Evolutionary conservation across 768 basidiomycete species (phyloP).

Genomic region (Suillus cothurnatus): DNA sequence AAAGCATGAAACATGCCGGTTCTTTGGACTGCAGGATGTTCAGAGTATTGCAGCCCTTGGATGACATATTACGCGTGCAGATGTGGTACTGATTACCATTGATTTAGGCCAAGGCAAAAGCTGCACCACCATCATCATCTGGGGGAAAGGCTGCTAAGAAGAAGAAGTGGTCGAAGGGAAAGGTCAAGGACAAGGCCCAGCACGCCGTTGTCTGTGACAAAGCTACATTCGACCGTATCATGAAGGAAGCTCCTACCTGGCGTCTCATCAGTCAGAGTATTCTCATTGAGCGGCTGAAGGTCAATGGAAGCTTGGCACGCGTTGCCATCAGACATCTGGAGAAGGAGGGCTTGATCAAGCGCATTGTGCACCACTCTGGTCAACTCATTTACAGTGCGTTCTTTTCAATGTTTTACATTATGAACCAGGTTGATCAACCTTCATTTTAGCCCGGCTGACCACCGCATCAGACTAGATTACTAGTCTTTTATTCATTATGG

Average conservation of each 20-base stretch:
- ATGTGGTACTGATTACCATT: conserved; percentile 23
- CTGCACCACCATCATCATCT: conserved; percentile 61
- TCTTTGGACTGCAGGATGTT: background rate
- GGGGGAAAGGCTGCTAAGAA: conserved; percentile 95
- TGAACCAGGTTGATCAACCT: conserved; percentile 7
- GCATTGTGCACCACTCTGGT: conserved; percentile 91
- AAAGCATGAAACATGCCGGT: background rate
- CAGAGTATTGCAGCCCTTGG: conserved; percentile 21
- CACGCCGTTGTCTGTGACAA: conserved; percentile 97
- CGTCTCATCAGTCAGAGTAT: conserved; percentile 97
- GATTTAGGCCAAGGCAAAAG: conserved; percentile 75
- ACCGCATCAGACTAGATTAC: conserved; percentile 41
- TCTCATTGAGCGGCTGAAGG: conserved; percentile 97
- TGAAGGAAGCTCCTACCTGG: conserved; percentile 99
- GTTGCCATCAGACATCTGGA: conserved; percentile 89
- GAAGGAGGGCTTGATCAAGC: conserved; percentile 93
- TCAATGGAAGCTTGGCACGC: conserved; percentile 94
- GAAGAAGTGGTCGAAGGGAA: conserved; percentile 99
- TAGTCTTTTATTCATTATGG: conserved; percentile 26
- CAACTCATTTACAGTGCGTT: conserved; percentile 95
- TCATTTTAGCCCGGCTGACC: conserved; percentile 44
- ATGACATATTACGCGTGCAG: conserved; percentile 21
- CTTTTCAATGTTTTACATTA: background rate
- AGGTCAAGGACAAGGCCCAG: conserved; percentile 99
- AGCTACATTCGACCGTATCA: conserved; percentile 86